A percentile compares a stretch with the other conserved stretches of the same genome.
Evolutionary conservation across 75 land plant genomes (phyloP).

Genomic region (Adiantum capillusveneris): DNA sequence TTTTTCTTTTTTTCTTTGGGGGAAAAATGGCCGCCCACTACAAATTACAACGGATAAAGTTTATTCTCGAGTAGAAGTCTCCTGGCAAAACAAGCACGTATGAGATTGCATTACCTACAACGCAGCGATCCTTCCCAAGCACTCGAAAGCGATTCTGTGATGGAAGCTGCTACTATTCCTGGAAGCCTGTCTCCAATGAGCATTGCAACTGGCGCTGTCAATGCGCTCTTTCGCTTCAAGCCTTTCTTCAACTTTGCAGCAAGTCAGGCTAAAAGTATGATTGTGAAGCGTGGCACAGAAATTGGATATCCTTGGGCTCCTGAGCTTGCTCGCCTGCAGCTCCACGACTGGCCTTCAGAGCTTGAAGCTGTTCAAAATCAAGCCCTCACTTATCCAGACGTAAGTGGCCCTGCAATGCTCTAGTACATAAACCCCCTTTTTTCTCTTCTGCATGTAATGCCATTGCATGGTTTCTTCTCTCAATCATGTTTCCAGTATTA

Average conservation of each 20-base stretch:
- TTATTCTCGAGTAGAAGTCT: too few species aligned
- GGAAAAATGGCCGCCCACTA: too few species aligned
- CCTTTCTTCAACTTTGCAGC: slow-evolving; percentile 43
- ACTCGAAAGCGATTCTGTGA: too few species aligned
- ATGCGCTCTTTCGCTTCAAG: slow-evolving; percentile 34
- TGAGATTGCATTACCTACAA: too few species aligned
- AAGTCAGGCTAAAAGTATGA: slow-evolving; percentile 29
- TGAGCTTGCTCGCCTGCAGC: slow-evolving; percentile 22
- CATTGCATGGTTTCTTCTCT: too few species aligned
- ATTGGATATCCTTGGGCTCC: slow-evolving; percentile 43
- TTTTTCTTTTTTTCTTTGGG: too few species aligned
- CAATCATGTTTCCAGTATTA: slow-evolving; percentile 39
- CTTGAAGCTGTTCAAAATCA: slow-evolving; percentile 20
- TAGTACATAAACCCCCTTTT: too few species aligned
- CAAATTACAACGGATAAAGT: too few species aligned
- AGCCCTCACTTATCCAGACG: slow-evolving; percentile 27
- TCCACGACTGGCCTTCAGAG: slow-evolving; percentile 35
- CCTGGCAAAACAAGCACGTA: too few species aligned
- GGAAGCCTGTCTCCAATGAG: slow-evolving; percentile 17
- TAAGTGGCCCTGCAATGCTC: too few species aligned
- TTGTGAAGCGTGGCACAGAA: slow-evolving; percentile 25
- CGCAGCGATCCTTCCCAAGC: too few species aligned
- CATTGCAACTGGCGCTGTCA: slow-evolving; percentile 26
- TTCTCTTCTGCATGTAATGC: too few species aligned
- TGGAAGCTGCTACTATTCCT: background rate